These are phyloP conservation scores for Fagopyrum tataricum DNA, from an alignment of 148 eudicot species.

Conservation along the genomic window DNA sequence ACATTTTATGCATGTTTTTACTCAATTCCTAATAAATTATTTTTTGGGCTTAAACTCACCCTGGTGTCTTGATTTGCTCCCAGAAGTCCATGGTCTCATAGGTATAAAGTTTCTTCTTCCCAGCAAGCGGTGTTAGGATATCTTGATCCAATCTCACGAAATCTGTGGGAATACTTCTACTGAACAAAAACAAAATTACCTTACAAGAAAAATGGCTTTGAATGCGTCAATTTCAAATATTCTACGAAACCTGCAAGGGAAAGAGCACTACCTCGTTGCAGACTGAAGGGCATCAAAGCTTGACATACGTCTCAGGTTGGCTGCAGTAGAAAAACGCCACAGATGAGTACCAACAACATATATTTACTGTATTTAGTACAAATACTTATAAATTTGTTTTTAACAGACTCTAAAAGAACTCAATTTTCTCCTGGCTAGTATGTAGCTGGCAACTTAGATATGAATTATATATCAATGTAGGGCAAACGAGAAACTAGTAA, in stretches of 20 bases:
- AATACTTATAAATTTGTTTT: not conserved
- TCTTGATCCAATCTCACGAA: slow-evolving; percentile 93
- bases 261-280: slow-evolving; percentile 42
- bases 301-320: slow-evolving; percentile 60
- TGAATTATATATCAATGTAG: not conserved
- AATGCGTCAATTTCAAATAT: not conserved
- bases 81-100: slow-evolving; percentile 85
- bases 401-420: not conserved
- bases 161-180: slow-evolving; percentile 80
- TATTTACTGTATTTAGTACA: not conserved
- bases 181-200: not conserved
- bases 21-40: not conserved
- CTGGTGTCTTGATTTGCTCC: slow-evolving; percentile 96
- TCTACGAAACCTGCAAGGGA: not conserved
- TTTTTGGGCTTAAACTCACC: slow-evolving; percentile 37
- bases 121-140: slow-evolving; percentile 84
- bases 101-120: slow-evolving; percentile 71
- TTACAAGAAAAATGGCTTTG: not conserved
- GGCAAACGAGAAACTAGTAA: not conserved
- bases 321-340: slow-evolving; percentile 30
- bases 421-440: not conserved
- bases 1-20: not conserved
- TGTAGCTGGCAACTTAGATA: not conserved
- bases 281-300: slow-evolving; percentile 69
- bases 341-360: not conserved